Conservation (phyloP, 2,329 filamentous ascomycete genomes). For the Penicillium sp. region DNA sequence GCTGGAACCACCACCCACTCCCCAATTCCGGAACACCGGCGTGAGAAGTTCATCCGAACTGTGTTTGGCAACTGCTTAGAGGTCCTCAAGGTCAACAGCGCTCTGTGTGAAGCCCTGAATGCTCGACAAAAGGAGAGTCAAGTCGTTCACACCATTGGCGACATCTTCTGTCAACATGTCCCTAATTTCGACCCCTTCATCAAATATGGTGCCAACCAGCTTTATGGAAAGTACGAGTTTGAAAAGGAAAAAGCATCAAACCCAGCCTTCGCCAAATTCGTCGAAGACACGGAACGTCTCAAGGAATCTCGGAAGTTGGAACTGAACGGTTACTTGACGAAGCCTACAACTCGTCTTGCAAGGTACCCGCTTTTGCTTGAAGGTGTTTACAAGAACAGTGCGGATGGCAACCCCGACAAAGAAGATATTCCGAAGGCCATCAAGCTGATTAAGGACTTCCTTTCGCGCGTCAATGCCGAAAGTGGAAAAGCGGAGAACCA, state of each 20-base stretch:
- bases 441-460: conserved; percentile 77
- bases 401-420: conserved; percentile 84
- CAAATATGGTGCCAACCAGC: conserved; percentile 88
- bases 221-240: conserved; percentile 97
- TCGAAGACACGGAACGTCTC: conserved; percentile 91
- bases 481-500: conserved; percentile 97
- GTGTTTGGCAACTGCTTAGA: conserved; percentile 97
- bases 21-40: conserved; percentile 81
- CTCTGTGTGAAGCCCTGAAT: conserved; percentile 83
- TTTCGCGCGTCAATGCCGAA: conserved; percentile 87
- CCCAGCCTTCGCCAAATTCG: conserved; percentile 79
- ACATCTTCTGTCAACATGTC: conserved; percentile 90
- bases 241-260: conserved; percentile 92
- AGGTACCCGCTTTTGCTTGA: conserved; percentile 91
- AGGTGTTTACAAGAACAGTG: conserved; percentile 86
- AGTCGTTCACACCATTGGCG: conserved; percentile 84
- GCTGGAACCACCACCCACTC: conserved; percentile 63
- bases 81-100: conserved; percentile 86
- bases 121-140: conserved; percentile 85
- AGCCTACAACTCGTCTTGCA: conserved; percentile 91
- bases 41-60: conserved; percentile 86
- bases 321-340: conserved; percentile 94
- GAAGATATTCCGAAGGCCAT: conserved; percentile 90
- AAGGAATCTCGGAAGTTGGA: conserved; percentile 97
- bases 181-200: conserved; percentile 96